Base-by-base conservation (phyloP, 2,329 filamentous ascomycete genomes). In the Colletotrichum horii region DNA sequence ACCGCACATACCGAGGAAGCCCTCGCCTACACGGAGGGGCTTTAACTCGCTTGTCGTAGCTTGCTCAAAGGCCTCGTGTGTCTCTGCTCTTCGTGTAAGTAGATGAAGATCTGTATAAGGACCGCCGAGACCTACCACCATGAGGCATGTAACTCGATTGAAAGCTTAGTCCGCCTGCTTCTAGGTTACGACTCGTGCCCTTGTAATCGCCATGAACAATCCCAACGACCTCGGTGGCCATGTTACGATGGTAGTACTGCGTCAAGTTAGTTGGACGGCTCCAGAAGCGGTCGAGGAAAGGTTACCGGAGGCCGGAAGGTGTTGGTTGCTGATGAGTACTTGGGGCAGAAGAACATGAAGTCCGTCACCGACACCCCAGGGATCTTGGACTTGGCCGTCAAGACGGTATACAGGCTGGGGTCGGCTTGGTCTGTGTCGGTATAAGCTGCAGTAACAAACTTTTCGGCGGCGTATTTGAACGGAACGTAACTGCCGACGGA, bases 401-500 rank as follows among this genome's bases (percentile, higher is more conserved):
- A 84, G 7, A 93, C 91, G 0, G 89, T 91, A 82, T 89, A 93
- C 76, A 93, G 88, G 48, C 88, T 90, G 1, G 91, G 91, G 77
- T 93, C 91, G 1, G 91, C 91, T 78, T 93, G 91, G 81, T 93
- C 91, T 79, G 87, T 89, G 14, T 89, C 90, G 70, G 91, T 88
- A 72, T 85, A 86, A 68, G 91, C 91, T 84, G 89, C 82, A 84
- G 88, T 86, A 88, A 92, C 80, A 87, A 91, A 81, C 71, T 88
- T 88, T n/a, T 86, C 87, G 6, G 88, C 80, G 70, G 88, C 87
- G 79, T 89, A 89, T 80, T 89, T 89, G 81, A 87, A 88, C 0
- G 86, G 86, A 12, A 79, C 67, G 26, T 74, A 78, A 61, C 76
- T 80, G n/a, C 22, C 15, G 26, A n/a, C 28, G n/a, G 34, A 38